Base-by-base conservation (phyloP, 2,329 filamentous ascomycete species). In the Penicillium nordicum region DNA sequence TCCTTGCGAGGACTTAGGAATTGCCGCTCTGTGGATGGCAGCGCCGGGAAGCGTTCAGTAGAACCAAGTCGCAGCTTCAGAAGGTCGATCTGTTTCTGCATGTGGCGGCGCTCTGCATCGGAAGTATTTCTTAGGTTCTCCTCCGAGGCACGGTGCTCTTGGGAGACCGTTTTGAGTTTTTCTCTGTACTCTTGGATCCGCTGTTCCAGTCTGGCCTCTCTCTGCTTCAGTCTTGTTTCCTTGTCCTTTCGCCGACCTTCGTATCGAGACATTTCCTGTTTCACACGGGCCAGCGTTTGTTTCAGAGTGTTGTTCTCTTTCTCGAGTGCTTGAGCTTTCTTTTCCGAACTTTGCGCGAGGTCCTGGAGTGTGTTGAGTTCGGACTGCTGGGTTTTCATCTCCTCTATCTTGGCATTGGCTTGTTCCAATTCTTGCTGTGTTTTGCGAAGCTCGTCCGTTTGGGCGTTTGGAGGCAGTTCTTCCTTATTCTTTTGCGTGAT, bases 221-320 rank as follows among this genome's bases (percentile, higher is more conserved):
- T 68, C 47, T 74, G 69, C 58, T 75, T 77, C 23, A 76, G 60
- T 50, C 68, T 75, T 8, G 67, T 68, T 62, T 78, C 76, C 51
- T 76, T 75, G 23, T 76, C 71, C 47, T 75, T 73, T 54, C 76
- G 74, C 25, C 75, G 69, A 21, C 69, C 72, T 54, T 77, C 75
- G 43, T 76, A 77, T 49, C 72, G 72, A 29, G 65, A 69, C 68
- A 76, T 76, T 50, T 76, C 74, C 50, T 72, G 69, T 60, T 78
- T 78, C 37, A 76, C 67, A 14, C 74, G 69, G 12, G 72, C 68
- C 25, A 78, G 63, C 9, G 67, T 74, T 43, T 72, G 69, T 55
- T 78, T 78, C 46, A 79, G 67, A 1, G 66, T 64, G 9, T 58
- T 48, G 47, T 79, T 79, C 50, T 79, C 76, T 52, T 70, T 72